Evolutionary conservation across 2,329 filamentous ascomycete species (phyloP).

Genomic region (Drechslerella dactyloides): DNA sequence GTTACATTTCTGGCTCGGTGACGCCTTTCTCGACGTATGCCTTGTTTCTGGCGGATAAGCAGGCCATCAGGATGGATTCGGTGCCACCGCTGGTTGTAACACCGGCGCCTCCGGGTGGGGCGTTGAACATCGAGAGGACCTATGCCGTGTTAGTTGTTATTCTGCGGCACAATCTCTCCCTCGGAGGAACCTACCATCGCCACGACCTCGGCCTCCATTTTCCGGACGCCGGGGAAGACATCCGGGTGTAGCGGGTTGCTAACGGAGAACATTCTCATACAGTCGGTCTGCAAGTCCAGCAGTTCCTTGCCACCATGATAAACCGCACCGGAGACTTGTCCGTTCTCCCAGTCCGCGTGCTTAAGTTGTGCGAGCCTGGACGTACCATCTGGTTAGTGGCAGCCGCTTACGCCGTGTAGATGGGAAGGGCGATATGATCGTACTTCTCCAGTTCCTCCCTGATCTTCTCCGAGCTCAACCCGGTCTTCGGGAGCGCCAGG

Average conservation of each 20-base stretch:
- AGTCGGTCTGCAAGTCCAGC: conserved; percentile 83
- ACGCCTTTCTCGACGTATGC: conserved; percentile 83
- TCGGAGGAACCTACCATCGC: conserved; percentile 73
- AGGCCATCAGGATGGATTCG: conserved; percentile 96
- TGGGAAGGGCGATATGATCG: background rate
- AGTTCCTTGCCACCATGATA: conserved; percentile 90
- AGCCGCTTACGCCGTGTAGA: background rate
- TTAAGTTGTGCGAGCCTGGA: conserved; percentile 75
- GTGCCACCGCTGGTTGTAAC: conserved; percentile 92
- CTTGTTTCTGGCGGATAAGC: conserved; percentile 86
- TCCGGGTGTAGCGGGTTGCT: conserved; percentile 97
- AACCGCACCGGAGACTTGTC: conserved; percentile 89
- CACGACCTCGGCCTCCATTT: conserved; percentile 99
- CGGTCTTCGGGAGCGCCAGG: conserved; percentile 78
- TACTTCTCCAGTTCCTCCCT: conserved; percentile 75
- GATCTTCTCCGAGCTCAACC: conserved; percentile 79
- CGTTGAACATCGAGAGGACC: conserved; percentile 82
- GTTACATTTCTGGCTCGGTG: conserved; percentile 89
- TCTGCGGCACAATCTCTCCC: background rate
- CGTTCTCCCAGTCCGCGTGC: conserved; percentile 96
- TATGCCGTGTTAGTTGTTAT: conserved; percentile 53
- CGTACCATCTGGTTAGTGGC: conserved; percentile 2
- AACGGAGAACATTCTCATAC: conserved; percentile 92
- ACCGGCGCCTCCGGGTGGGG: conserved; percentile 81
- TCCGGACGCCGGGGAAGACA: conserved; percentile 94